Evolutionary conservation across 2,329 filamentous ascomycete species (phyloP).

Genomic region (Dactylellina haptotyla): DNA sequence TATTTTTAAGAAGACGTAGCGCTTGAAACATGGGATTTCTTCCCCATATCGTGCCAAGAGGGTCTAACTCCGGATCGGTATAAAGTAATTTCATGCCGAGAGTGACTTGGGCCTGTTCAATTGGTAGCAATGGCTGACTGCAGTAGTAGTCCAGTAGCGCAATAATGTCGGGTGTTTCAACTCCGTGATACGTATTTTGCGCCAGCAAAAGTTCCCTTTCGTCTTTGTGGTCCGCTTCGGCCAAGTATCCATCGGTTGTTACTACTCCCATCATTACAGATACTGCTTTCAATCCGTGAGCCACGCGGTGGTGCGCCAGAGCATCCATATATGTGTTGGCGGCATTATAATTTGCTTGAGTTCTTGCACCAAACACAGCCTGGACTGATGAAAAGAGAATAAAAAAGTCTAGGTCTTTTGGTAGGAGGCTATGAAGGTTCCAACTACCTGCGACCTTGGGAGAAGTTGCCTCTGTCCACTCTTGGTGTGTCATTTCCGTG

Average conservation of each 20-base stretch:
- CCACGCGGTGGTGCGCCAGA: constrained; percentile 61
- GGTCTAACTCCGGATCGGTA: neutral
- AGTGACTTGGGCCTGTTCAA: neutral
- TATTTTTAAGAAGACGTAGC: neutral
- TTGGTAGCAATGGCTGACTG: neutral
- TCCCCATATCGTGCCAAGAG: constrained; percentile 1
- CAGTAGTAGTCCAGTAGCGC: constrained; percentile 26
- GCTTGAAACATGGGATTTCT: constrained; percentile 3
- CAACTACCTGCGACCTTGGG: constrained; percentile 68
- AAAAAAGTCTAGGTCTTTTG: constrained; percentile 62
- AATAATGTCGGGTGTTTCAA: constrained; percentile 3
- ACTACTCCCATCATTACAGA: constrained; percentile 61
- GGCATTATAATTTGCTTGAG: constrained; percentile 65
- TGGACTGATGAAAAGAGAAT: constrained; percentile 62
- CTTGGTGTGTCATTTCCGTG: constrained; percentile 57
- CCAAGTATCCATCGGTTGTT: constrained; percentile 30
- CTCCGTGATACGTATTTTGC: neutral
- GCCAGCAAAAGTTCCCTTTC: constrained; percentile 12
- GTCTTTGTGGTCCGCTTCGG: constrained; percentile 15
- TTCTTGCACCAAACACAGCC: constrained; percentile 60
- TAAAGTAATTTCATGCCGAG: neutral
- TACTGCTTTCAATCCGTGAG: constrained; percentile 58
- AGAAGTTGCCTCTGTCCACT: constrained; percentile 65
- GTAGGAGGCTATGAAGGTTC: constrained; percentile 67
- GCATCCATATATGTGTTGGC: constrained; percentile 64